Percentiles rank a stretch among this genome's conserved stretches.
Conservation (phyloP, 1,284 basidiomycete genomes). For the Uromyces viciae-fabae region DNA sequence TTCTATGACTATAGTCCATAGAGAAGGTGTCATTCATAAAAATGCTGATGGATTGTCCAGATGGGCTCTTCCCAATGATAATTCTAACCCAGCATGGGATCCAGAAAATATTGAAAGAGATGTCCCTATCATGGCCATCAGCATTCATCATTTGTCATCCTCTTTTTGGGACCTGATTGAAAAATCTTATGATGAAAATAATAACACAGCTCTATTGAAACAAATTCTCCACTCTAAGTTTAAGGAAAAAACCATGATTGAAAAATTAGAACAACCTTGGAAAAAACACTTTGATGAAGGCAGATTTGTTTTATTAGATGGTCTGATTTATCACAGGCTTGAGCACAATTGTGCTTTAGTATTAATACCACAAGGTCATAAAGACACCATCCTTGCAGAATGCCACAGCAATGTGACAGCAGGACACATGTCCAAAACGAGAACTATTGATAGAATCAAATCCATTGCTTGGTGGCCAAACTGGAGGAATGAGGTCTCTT, state of each 20-base stretch:
- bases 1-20: neutral
- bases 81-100: neutral
- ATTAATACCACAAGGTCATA: neutral
- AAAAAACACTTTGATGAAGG: neutral
- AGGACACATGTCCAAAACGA: neutral
- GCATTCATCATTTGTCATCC: neutral
- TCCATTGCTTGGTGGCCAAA: conserved; percentile 15
- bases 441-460: neutral
- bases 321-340: conserved; percentile 11
- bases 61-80: neutral
- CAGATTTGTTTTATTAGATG: neutral
- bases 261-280: neutral
- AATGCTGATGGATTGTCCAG: neutral
- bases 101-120: neutral
- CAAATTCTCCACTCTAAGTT: neutral
- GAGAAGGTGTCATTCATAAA: neutral
- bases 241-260: neutral
- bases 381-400: neutral
- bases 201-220: neutral
- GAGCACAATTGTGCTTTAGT: neutral
- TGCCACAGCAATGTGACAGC: conserved; percentile 3
- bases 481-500: neutral
- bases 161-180: neutral
- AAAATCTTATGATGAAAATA: neutral
- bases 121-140: neutral